These are phyloP conservation scores for Cornus suecica DNA, from an alignment of 148 eudicot genomes.

Conservation along the genomic window DNA sequence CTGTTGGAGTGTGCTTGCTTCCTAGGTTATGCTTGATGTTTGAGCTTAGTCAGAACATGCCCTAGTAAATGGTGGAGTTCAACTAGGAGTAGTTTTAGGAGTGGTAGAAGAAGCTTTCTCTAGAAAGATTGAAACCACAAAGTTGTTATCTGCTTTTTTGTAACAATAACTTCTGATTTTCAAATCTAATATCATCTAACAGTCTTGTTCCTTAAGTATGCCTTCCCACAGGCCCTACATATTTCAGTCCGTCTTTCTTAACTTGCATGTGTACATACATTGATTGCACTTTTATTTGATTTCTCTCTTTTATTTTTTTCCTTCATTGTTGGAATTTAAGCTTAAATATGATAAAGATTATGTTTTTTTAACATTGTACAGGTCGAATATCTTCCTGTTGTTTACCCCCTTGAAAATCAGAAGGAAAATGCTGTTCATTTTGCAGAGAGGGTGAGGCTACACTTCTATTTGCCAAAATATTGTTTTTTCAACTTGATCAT, in stretches of 20 bases:
- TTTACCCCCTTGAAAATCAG: conserved; percentile 52
- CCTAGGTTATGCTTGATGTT: background rate
- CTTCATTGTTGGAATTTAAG: background rate
- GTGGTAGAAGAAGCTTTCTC: background rate
- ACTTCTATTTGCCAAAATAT: background rate
- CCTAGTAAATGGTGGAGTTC: background rate
- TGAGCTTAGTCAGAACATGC: background rate
- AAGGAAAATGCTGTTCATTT: conserved; percentile 60
- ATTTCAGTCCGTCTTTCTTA: background rate
- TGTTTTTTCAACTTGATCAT: background rate
- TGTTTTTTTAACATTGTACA: conserved; percentile 22
- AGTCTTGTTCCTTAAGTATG: background rate
- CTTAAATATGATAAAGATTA: background rate
- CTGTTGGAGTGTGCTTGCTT: background rate
- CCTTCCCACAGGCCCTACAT: background rate
- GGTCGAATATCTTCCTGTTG: conserved; percentile 89
- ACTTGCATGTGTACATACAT: background rate
- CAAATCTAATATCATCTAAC: background rate
- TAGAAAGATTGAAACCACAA: background rate
- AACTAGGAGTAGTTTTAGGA: background rate
- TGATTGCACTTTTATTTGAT: background rate
- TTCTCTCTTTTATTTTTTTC: background rate
- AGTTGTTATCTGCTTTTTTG: background rate
- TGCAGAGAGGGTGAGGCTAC: conserved; percentile 63
- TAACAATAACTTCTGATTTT: background rate